phyloP scores from a whole-genome alignment of 2,329 filamentous ascomycete genomes.

The Neobulgaria alba region DNA sequence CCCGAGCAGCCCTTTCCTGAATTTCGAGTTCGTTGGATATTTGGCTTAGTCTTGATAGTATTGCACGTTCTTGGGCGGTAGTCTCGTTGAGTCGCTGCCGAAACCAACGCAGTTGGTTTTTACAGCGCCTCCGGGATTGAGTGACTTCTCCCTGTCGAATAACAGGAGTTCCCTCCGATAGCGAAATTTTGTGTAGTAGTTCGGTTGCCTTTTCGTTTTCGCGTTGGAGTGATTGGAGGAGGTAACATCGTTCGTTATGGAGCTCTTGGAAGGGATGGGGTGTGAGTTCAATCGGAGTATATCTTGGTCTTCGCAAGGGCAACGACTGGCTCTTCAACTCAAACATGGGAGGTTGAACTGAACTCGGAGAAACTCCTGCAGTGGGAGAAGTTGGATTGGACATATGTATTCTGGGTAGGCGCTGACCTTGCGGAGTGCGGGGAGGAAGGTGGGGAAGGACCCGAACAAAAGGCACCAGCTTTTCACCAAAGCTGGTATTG shows the following conservation, averaged over 20 bases:
- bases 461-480: too few relatives aligned
- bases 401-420: too few relatives aligned
- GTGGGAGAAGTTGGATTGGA: too few relatives aligned
- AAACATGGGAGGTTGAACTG: too few relatives aligned
- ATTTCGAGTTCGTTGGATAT: slow-evolving; percentile 41
- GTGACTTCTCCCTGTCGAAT: slow-evolving; percentile 29
- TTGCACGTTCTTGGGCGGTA: slow-evolving; percentile 37
- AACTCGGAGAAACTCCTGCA: too few relatives aligned
- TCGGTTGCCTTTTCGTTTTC: neutral
- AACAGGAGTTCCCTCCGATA: slow-evolving; percentile 32
- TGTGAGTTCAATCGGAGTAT: slow-evolving; percentile 6
- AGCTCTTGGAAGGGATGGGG: slow-evolving; percentile 1
- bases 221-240: slow-evolving; percentile 1
- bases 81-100: slow-evolving; percentile 36
- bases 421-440: too few relatives aligned
- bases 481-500: too few relatives aligned
- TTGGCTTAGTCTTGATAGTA: slow-evolving; percentile 40
- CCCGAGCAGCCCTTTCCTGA: slow-evolving; percentile 33
- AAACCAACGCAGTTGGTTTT: slow-evolving; percentile 36
- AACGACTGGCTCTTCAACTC: too few relatives aligned
- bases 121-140: slow-evolving; percentile 17
- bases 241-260: slow-evolving; percentile 4
- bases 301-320: too few relatives aligned
- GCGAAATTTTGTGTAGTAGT: neutral
- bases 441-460: too few relatives aligned